Conservation (phyloP, 768 basidiomycete species). For the Boletus eberwhitei region DNA sequence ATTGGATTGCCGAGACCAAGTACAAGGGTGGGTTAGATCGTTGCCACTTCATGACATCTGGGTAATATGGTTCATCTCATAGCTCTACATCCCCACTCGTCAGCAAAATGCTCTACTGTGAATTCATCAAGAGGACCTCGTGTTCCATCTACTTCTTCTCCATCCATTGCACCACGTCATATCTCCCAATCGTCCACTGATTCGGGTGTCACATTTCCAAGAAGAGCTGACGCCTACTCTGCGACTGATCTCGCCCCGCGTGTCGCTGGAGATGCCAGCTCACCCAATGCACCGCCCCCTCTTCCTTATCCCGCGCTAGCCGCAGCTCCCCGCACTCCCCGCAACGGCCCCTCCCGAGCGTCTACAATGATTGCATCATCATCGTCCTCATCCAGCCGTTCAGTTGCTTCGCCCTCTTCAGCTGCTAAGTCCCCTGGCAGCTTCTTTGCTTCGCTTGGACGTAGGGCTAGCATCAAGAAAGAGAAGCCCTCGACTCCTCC, state of each 20-base stretch:
- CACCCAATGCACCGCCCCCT: slow-evolving; percentile 53
- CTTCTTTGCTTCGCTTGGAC: slow-evolving; percentile 73
- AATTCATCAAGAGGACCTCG: slow-evolving; percentile 22
- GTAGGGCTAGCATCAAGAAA: slow-evolving; percentile 58
- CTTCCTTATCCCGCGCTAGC: slow-evolving; percentile 78
- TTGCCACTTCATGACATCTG: not conserved
- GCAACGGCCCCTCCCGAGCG: slow-evolving; percentile 24
- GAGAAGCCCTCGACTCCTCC: slow-evolving; percentile 30
- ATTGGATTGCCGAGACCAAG: slow-evolving; percentile 66
- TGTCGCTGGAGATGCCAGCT: slow-evolving; percentile 43
- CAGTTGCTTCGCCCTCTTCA: slow-evolving; percentile 41
- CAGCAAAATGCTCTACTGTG: slow-evolving; percentile 27
- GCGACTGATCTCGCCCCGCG: slow-evolving; percentile 70
- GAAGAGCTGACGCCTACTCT: slow-evolving; percentile 70
- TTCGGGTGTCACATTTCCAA: slow-evolving; percentile 77
- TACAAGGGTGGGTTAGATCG: slow-evolving; percentile 44
- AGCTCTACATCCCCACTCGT: slow-evolving; percentile 22
- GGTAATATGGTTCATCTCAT: slow-evolving; percentile 1
- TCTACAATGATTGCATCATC: slow-evolving; percentile 37
- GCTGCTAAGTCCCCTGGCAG: slow-evolving; percentile 45
- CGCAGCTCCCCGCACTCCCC: slow-evolving; percentile 28
- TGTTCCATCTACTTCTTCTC: slow-evolving; percentile 39
- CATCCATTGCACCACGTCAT: slow-evolving; percentile 58
- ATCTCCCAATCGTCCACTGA: slow-evolving; percentile 68
- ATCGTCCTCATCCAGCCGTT: slow-evolving; percentile 47